phyloP scores from a whole-genome alignment of 2,329 filamentous ascomycete genomes.

The Leptographium radiaticola region DNA sequence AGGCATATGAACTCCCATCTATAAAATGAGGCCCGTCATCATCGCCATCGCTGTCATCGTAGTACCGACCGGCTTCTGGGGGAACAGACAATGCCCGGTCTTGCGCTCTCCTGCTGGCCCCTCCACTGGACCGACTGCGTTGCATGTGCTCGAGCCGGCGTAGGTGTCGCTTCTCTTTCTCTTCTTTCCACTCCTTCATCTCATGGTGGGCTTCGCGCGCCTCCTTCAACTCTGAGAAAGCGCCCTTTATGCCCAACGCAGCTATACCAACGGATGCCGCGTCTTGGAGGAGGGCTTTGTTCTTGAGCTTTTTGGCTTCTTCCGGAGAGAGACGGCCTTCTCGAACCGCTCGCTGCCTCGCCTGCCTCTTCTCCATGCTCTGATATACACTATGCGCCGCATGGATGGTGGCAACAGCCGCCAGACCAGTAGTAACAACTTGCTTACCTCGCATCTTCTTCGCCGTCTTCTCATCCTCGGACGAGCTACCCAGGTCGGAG shows the following conservation, averaged over 20 bases:
- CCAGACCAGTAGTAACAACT: constrained; percentile 41
- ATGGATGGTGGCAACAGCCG: constrained; percentile 46
- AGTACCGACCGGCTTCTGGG: constrained; percentile 21
- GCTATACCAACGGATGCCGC: constrained; percentile 46
- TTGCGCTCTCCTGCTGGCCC: constrained; percentile 23
- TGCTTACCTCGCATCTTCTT: constrained; percentile 52
- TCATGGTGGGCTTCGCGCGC: constrained; percentile 36
- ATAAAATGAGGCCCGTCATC: constrained; percentile 31
- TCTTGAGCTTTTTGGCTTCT: constrained; percentile 43
- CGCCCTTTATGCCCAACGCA: constrained; percentile 43
- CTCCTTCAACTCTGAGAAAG: constrained; percentile 42
- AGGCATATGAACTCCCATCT: constrained; percentile 33
- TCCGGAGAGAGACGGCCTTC: constrained; percentile 36
- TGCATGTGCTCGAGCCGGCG: constrained; percentile 26
- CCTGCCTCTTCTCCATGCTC: constrained; percentile 43
- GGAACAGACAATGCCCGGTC: constrained; percentile 30
- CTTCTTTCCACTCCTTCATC: constrained; percentile 32
- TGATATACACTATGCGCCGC: constrained; percentile 45
- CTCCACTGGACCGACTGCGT: constrained; percentile 5
- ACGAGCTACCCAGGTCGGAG: constrained; percentile 44
- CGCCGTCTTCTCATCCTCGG: constrained; percentile 39
- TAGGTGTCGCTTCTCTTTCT: constrained; percentile 36
- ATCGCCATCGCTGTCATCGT: not conserved
- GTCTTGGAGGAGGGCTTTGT: constrained; percentile 42
- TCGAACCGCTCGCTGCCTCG: constrained; percentile 38